phyloP scores from a whole-genome alignment of 805 yeast genomes.

The Komagataella mondaviorum region DNA sequence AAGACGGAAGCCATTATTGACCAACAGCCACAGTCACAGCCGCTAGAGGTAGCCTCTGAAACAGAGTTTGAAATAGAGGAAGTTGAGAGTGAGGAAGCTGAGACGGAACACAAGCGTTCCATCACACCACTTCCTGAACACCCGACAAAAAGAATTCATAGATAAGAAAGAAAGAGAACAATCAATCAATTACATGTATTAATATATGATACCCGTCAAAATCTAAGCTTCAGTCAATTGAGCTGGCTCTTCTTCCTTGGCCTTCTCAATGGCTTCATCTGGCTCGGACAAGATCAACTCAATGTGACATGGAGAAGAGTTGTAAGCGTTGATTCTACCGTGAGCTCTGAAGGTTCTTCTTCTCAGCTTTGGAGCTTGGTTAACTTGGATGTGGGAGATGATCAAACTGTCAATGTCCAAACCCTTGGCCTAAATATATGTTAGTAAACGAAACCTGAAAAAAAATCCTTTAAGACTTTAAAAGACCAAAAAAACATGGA shows the following conservation, averaged over 20 bases:
- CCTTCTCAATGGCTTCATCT: constrained; percentile 88
- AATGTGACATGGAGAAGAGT: constrained; percentile 97
- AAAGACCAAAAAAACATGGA: not conserved
- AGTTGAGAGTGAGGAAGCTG: not conserved
- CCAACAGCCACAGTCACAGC: not conserved
- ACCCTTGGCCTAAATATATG: constrained; percentile 61
- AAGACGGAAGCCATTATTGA: not conserved
- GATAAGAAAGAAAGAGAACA: not conserved
- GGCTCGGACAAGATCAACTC: constrained; percentile 94
- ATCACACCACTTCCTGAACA: not conserved
- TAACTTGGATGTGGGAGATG: constrained; percentile 97
- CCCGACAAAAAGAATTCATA: not conserved
- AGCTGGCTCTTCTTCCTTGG: constrained; percentile 41
- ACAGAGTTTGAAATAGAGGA: not conserved
- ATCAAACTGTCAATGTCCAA: constrained; percentile 89
- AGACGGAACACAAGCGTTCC: not conserved
- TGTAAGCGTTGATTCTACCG: constrained; percentile 99
- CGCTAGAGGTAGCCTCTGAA: not conserved
- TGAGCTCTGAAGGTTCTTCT: constrained; percentile 99
- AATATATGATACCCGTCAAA: not conserved
- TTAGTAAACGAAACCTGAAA: constrained; percentile 3
- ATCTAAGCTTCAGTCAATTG: constrained; percentile 54
- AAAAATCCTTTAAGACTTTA: not conserved
- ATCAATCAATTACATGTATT: not conserved
- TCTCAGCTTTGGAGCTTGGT: constrained; percentile 99